Percentiles rank a stretch among this genome's conserved stretches.
Conservation (phyloP, 305 asterid species). For the Fraxinus greggii region DNA sequence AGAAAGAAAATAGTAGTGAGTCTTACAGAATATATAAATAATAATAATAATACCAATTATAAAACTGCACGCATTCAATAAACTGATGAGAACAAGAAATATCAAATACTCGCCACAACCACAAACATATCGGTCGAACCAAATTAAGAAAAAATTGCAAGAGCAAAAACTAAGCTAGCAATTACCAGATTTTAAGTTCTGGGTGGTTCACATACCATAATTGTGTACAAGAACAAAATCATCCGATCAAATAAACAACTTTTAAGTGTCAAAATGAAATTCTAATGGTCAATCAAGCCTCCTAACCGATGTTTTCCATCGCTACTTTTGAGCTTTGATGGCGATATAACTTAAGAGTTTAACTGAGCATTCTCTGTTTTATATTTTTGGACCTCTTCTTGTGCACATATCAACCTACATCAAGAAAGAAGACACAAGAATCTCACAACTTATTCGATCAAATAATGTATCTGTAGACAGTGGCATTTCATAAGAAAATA, state of each 20-base stretch:
- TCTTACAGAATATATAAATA: neutral
- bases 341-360: neutral
- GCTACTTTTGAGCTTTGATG: neutral
- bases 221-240: neutral
- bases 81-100: neutral
- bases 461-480: neutral
- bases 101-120: neutral
- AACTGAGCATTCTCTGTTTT: conserved; percentile 11
- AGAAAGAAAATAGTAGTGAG: neutral
- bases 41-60: neutral
- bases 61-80: no score
- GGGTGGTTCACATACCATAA: neutral
- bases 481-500: neutral
- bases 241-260: neutral
- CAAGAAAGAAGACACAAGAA: conserved; percentile 1
- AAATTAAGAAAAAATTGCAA: neutral
- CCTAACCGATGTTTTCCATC: neutral
- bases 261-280: neutral
- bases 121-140: neutral
- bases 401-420: conserved; percentile 13
- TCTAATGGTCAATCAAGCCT: neutral
- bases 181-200: neutral
- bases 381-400: conserved; percentile 12
- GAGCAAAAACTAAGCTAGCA: neutral
- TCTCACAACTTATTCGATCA: neutral